Percentiles rank a stretch among this genome's conserved stretches.
phyloP scores from a whole-genome alignment of 345 rosid species.

The Draba incana region DNA sequence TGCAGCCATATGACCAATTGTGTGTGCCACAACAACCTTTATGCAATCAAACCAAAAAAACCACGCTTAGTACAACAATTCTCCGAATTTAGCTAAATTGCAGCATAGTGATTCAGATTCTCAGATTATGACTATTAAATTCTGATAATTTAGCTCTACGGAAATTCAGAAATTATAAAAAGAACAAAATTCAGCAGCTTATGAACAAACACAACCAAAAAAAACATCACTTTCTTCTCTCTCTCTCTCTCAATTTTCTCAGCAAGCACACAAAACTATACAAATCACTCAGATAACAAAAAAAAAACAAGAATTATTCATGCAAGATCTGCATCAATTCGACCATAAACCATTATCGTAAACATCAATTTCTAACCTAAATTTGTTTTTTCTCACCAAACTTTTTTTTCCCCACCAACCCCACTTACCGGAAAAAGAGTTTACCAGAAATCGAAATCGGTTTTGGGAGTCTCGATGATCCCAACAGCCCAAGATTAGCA shows the following conservation, averaged over 20 bases:
- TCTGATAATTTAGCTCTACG: not conserved
- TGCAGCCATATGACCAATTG: constrained; percentile 99
- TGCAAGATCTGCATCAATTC: constrained; percentile 46
- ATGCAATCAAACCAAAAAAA: constrained; percentile 22
- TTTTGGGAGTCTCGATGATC: constrained; percentile 86
- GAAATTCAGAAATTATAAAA: constrained; percentile 4
- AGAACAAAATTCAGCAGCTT: constrained; percentile 12
- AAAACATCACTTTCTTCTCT: constrained; percentile 36
- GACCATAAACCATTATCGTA: constrained; percentile 35
- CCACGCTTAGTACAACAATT: constrained; percentile 23
- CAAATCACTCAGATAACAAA: constrained; percentile 34
- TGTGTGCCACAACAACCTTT: constrained; percentile 98
- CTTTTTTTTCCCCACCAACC: constrained; percentile 34
- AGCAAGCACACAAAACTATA: constrained; percentile 58
- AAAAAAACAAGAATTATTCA: constrained; percentile 42
- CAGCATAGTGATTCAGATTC: too few relatives aligned
- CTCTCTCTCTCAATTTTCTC: constrained; percentile 21
- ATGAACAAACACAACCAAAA: constrained; percentile 29
- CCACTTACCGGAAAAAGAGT: constrained; percentile 89
- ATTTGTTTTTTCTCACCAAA: constrained; percentile 35
- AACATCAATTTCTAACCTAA: constrained; percentile 33
- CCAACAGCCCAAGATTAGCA: constrained; percentile 86
- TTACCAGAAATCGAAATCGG: constrained; percentile 95
- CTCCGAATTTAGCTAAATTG: too few relatives aligned
- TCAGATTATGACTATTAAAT: not conserved